A percentile compares a stretch with the other conserved stretches of the same genome.
These are phyloP conservation scores for Xanthoconium stramineum DNA, from an alignment of 768 basidiomycete genomes.

Conservation along the genomic window DNA sequence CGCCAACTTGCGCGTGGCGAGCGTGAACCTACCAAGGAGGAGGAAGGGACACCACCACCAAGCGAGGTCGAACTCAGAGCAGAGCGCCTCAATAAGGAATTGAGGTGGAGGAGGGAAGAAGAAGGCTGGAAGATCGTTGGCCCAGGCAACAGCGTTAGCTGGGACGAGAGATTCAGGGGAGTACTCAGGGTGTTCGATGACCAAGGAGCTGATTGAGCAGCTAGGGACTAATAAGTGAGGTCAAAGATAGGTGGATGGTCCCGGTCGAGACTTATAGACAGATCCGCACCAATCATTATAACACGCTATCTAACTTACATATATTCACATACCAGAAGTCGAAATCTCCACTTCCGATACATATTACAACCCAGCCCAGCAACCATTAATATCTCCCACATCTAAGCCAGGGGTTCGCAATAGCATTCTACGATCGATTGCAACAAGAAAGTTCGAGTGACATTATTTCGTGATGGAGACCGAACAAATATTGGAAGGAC, in stretches of 20 bases:
- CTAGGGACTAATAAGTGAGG: not conserved
- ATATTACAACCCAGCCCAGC: too few species aligned
- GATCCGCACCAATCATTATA: not conserved
- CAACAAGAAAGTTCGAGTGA: too few species aligned
- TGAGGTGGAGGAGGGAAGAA: conserved; percentile 77
- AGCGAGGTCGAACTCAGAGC: conserved; percentile 87
- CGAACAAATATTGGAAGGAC: too few species aligned
- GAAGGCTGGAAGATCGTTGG: conserved; percentile 77
- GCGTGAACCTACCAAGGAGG: conserved; percentile 85
- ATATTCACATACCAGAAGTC: not conserved
- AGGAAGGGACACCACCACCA: conserved; percentile 70
- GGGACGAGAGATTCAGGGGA: conserved; percentile 72
- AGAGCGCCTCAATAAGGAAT: conserved; percentile 87
- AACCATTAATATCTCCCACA: too few species aligned
- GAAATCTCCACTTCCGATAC: not conserved
- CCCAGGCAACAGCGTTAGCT: conserved; percentile 58
- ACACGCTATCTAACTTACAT: not conserved
- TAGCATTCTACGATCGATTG: too few species aligned
- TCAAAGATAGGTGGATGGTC: not conserved
- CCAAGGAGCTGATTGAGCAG: conserved; percentile 24
- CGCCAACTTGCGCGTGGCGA: conserved; percentile 71
- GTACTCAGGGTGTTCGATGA: conserved; percentile 59
- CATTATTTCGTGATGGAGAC: too few species aligned
- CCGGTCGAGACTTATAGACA: not conserved
- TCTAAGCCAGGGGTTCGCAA: too few species aligned